Percentiles rank a stretch among this genome's conserved stretches.
Evolutionary conservation across 148 eudicot species (phyloP).

Genomic region (Vaccinium macrocarpon): DNA sequence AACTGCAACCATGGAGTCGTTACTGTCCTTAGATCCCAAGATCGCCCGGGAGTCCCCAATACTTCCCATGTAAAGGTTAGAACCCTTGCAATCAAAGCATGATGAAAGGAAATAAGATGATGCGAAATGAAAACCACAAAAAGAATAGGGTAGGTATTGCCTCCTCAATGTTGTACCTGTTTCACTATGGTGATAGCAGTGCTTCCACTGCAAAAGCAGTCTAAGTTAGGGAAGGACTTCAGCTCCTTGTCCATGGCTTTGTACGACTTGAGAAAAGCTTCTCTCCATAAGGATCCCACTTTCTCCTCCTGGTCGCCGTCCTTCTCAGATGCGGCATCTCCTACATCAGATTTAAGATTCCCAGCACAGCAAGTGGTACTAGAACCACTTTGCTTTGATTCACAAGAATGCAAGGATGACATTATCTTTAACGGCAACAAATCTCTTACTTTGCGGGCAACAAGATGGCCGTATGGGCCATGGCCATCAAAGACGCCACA

Average conservation of each 20-base stretch:
- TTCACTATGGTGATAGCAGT: slow-evolving; percentile 84
- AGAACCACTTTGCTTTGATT: slow-evolving; percentile 56
- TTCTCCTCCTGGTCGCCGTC: slow-evolving; percentile 43
- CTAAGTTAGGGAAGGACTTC: slow-evolving; percentile 80
- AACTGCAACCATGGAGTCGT: slow-evolving; percentile 61
- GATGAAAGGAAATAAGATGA: slow-evolving; percentile 3
- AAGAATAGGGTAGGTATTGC: not conserved
- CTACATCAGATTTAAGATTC: slow-evolving; percentile 45
- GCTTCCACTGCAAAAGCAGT: slow-evolving; percentile 99
- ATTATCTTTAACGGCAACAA: slow-evolving; percentile 64
- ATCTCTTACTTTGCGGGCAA: slow-evolving; percentile 97
- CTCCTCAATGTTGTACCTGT: slow-evolving; percentile 46
- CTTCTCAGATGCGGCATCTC: slow-evolving; percentile 40
- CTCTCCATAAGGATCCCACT: slow-evolving; percentile 62
- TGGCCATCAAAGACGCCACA: slow-evolving; percentile 98
- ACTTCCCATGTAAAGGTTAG: slow-evolving; percentile 75
- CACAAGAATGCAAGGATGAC: slow-evolving; percentile 56
- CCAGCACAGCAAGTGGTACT: slow-evolving; percentile 51
- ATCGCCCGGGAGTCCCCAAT: slow-evolving; percentile 98
- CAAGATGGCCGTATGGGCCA: slow-evolving; percentile 96
- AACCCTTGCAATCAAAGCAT: slow-evolving; percentile 50
- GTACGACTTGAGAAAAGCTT: slow-evolving; percentile 84
- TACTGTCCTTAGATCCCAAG: slow-evolving; percentile 68
- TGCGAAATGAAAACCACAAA: not conserved
- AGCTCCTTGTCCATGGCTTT: slow-evolving; percentile 96